Percentiles rank a stretch among this genome's conserved stretches.
These are phyloP conservation scores for Erigeron canadensis DNA, from an alignment of 129 eudicot genomes.

Conservation along the genomic window DNA sequence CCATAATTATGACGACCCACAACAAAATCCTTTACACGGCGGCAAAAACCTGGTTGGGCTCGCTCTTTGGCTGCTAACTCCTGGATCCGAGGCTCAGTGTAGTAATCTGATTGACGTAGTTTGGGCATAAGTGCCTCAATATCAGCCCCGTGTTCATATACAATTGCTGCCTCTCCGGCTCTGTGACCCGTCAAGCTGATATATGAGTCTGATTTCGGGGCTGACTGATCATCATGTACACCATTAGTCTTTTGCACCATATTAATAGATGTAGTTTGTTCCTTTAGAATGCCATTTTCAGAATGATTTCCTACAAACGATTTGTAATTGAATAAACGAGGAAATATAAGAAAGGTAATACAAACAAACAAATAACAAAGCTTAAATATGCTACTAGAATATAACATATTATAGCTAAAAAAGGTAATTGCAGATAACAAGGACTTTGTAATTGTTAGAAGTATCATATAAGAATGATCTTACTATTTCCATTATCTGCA, in stretches of 20 bases:
- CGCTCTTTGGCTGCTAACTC: conserved; percentile 97
- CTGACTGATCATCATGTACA: conserved; percentile 32
- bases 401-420: background rate
- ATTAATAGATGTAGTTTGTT: conserved; percentile 31
- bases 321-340: background rate
- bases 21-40: conserved; percentile 70
- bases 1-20: conserved; percentile 85
- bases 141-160: conserved; percentile 93
- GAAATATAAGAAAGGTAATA: too few species aligned
- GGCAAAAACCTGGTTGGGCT: conserved; percentile 84
- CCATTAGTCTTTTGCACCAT: conserved; percentile 52
- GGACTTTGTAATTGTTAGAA: background rate
- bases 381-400: too few species aligned
- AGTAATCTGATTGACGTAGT: conserved; percentile 91
- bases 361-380: too few species aligned
- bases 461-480: conserved; percentile 23
- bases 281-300: conserved; percentile 32
- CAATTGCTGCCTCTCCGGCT: conserved; percentile 99
- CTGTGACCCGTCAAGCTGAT: conserved; percentile 79
- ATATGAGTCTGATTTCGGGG: conserved; percentile 61
- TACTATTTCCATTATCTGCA: conserved; percentile 45
- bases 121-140: conserved; percentile 96
- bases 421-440: conserved; percentile 2
- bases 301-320: conserved; percentile 11
- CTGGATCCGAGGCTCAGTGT: conserved; percentile 86